Evolutionary conservation across 208 protist species (phyloP).

Genomic region (Trypanosoma caninum): DNA sequence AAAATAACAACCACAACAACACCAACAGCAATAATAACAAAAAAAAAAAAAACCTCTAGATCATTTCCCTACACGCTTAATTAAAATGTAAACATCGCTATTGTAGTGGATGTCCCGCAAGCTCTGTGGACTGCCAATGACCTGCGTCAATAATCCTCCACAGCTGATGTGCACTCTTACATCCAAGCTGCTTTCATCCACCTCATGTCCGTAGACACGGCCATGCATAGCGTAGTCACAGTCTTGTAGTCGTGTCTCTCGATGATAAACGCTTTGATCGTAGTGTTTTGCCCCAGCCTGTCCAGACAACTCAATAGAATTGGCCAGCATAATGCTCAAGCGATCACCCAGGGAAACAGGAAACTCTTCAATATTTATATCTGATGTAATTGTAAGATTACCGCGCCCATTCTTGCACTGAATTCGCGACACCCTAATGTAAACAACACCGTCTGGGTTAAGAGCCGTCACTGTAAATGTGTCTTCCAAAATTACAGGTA

Average conservation of each 20-base stretch:
- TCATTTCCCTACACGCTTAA: slow-evolving; percentile 78
- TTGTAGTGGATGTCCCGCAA: slow-evolving; percentile 90
- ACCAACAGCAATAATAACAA: neutral
- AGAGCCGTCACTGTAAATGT: slow-evolving; percentile 81
- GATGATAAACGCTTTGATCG: slow-evolving; percentile 89
- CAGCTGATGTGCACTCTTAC: slow-evolving; percentile 95
- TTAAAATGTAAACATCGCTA: slow-evolving; percentile 83
- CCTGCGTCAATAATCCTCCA: slow-evolving; percentile 95
- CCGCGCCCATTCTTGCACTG: slow-evolving; percentile 78
- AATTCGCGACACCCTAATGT: slow-evolving; percentile 83
- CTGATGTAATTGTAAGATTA: slow-evolving; percentile 71
- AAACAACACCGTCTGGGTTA: slow-evolving; percentile 77
- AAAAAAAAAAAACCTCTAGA: neutral
- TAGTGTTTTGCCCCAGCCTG: slow-evolving; percentile 78
- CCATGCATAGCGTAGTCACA: slow-evolving; percentile 99
- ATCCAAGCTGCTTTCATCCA: slow-evolving; percentile 82
- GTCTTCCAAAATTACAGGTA: slow-evolving; percentile 86
- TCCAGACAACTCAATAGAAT: slow-evolving; percentile 88
- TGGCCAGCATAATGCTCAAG: slow-evolving; percentile 93
- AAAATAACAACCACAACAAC: neutral
- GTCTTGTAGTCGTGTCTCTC: slow-evolving; percentile 90
- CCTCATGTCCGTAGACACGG: slow-evolving; percentile 92
- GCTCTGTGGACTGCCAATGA: slow-evolving; percentile 90
- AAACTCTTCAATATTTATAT: slow-evolving; percentile 97
- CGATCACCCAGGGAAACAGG: slow-evolving; percentile 90